Evolutionary conservation across 768 basidiomycete species (phyloP).

Genomic region (Strobilomyces dryophilus): DNA sequence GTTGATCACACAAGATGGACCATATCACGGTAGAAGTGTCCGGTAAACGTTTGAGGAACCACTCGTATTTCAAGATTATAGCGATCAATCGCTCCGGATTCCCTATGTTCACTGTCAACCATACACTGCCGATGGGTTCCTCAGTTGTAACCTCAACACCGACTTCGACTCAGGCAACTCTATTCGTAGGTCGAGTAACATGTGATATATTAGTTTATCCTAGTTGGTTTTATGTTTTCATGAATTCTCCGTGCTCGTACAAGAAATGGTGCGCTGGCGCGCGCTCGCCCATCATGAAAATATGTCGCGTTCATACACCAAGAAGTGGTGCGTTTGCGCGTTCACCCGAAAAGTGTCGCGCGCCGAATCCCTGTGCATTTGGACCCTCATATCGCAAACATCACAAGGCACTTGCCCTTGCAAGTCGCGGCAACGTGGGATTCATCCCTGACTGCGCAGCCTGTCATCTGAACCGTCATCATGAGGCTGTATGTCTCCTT

Average conservation of each 20-base stretch:
- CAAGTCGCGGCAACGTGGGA: not conserved
- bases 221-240: too few species aligned
- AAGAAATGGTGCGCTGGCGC: too few species aligned
- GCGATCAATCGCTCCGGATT: constrained; percentile 70
- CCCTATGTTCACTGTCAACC: constrained; percentile 86
- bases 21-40: constrained; percentile 58
- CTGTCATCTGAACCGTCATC: constrained; percentile 1
- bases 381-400: not conserved
- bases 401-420: constrained; percentile 1
- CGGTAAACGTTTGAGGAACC: constrained; percentile 90
- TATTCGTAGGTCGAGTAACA: too few species aligned
- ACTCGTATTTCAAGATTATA: constrained; percentile 86
- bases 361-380: not conserved
- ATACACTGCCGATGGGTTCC: constrained; percentile 87
- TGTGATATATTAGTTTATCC: too few species aligned
- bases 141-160: constrained; percentile 87
- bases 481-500: not conserved
- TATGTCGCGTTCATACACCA: too few species aligned
- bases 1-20: too few species aligned
- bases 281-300: too few species aligned
- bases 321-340: too few species aligned
- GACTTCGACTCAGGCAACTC: constrained; percentile 92
- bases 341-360: too few species aligned
- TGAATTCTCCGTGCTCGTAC: too few species aligned
- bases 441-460: constrained; percentile 6